Conservation (phyloP, 495 filamentous ascomycete genomes). For the Hypoxylon fragiforme region DNA sequence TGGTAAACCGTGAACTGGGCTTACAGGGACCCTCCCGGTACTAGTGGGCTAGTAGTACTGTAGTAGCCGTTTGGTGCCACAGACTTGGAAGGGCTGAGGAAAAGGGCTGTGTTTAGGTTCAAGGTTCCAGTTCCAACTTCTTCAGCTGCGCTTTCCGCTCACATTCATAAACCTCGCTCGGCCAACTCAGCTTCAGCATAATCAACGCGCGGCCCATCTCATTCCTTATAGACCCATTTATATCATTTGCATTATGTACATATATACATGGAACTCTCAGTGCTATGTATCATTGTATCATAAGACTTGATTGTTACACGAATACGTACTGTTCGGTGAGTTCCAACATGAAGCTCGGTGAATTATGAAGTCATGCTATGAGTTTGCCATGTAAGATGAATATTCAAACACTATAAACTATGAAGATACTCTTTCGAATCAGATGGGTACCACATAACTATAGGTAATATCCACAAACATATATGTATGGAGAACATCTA, state of each 20-base stretch:
- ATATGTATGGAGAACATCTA: too few relatives aligned
- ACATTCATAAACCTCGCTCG: slow-evolving; percentile 10
- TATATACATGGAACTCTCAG: too few relatives aligned
- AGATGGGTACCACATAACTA: too few relatives aligned
- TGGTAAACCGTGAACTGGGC: background rate
- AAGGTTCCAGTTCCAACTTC: too few relatives aligned
- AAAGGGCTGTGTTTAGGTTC: slow-evolving; percentile 25
- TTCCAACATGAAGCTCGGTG: too few relatives aligned
- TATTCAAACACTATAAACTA: background rate
- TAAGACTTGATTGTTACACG: too few relatives aligned
- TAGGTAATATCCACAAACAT: too few relatives aligned
- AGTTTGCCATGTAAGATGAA: slow-evolving; percentile 11
- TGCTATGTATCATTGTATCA: too few relatives aligned
- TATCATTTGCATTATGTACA: too few relatives aligned
- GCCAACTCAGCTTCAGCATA: slow-evolving; percentile 14
- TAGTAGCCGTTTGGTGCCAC: slow-evolving; percentile 17
- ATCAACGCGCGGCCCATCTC: slow-evolving; percentile 16
- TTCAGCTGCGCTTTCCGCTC: background rate
- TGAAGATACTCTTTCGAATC: slow-evolving; percentile 3
- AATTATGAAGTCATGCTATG: background rate
- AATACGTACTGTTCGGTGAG: too few relatives aligned
- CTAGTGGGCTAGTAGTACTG: background rate
- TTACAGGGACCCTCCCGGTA: slow-evolving; percentile 13
- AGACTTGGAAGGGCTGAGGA: too few relatives aligned
- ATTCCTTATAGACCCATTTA: too few relatives aligned